phyloP scores from a whole-genome alignment of 2,329 filamentous ascomycete species.

The Diplodia intermedia region DNA sequence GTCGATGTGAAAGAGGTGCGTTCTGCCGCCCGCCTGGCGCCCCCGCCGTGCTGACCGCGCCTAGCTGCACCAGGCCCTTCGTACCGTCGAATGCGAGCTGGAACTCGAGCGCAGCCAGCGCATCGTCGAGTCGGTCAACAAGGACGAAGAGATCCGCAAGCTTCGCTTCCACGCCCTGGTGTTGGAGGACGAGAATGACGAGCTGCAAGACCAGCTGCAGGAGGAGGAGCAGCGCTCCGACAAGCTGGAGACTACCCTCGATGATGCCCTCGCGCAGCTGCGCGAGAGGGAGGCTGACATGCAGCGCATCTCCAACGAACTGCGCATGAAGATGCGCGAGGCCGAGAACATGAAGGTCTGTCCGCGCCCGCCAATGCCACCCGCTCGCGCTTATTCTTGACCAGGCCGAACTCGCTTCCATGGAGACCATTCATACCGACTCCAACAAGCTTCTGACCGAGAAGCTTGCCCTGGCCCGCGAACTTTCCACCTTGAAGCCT shows the following conservation, averaged over 20 bases:
- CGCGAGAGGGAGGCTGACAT: conserved; percentile 55
- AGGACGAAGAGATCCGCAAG: conserved; percentile 76
- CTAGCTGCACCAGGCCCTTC: conserved; percentile 59
- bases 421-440: conserved; percentile 71
- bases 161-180: conserved; percentile 72
- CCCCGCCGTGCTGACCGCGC: conserved; percentile 7
- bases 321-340: conserved; percentile 61
- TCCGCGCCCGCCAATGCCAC: conserved; percentile 40
- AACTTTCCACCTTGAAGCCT: conserved; percentile 64
- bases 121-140: conserved; percentile 70
- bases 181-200: conserved; percentile 76
- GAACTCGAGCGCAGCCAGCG: conserved; percentile 71
- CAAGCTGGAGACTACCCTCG: conserved; percentile 58
- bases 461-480: conserved; percentile 66
- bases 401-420: conserved; percentile 73
- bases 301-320: conserved; percentile 57
- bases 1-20: conserved; percentile 47
- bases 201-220: conserved; percentile 68
- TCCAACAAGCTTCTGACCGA: conserved; percentile 73
- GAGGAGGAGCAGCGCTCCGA: conserved; percentile 67
- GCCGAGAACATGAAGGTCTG: conserved; percentile 63
- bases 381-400: conserved; percentile 11
- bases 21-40: neutral
- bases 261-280: conserved; percentile 56
- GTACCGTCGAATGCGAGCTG: conserved; percentile 67